Conservation (phyloP, 768 basidiomycete species). For the Amylocystis lapponica region DNA sequence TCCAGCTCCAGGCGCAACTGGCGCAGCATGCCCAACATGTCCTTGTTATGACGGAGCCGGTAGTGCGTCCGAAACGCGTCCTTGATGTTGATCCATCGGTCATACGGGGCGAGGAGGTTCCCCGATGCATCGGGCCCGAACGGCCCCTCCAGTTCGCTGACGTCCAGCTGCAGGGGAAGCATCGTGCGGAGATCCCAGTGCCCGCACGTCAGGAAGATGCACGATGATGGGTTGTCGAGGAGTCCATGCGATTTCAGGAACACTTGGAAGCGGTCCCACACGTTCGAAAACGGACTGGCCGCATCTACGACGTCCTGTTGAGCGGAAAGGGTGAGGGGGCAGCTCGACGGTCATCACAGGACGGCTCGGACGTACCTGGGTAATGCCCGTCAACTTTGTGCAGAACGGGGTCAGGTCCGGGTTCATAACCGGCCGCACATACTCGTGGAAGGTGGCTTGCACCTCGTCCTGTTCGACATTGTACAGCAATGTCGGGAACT, state of each 20-base stretch:
- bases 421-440: slow-evolving; percentile 18
- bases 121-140: slow-evolving; percentile 12
- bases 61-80: slow-evolving; percentile 15
- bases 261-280: slow-evolving; percentile 23
- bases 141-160: slow-evolving; percentile 10
- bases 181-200: slow-evolving; percentile 26
- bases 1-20: slow-evolving; percentile 18
- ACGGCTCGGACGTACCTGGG: slow-evolving; percentile 14
- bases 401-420: slow-evolving; percentile 22
- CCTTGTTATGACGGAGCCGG: slow-evolving; percentile 10
- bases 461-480: slow-evolving; percentile 19
- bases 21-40: slow-evolving; percentile 22
- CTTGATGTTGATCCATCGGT: slow-evolving; percentile 26
- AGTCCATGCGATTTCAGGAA: slow-evolving; percentile 15
- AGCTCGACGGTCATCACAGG: too few species aligned
- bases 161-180: slow-evolving; percentile 23
- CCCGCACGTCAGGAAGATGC: slow-evolving; percentile 24
- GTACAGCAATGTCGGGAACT: slow-evolving; percentile 25
- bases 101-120: slow-evolving; percentile 13
- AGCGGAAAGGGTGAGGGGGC: background rate
- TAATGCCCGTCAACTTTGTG: slow-evolving; percentile 23
- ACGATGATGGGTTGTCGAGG: slow-evolving; percentile 9
- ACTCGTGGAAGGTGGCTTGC: slow-evolving; percentile 23
- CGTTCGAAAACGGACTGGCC: slow-evolving; percentile 19
- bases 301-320: slow-evolving; percentile 20